Evolutionary conservation across 176 grass and related monocot genomes (phyloP).

Genomic region (Zizania latifolia): DNA sequence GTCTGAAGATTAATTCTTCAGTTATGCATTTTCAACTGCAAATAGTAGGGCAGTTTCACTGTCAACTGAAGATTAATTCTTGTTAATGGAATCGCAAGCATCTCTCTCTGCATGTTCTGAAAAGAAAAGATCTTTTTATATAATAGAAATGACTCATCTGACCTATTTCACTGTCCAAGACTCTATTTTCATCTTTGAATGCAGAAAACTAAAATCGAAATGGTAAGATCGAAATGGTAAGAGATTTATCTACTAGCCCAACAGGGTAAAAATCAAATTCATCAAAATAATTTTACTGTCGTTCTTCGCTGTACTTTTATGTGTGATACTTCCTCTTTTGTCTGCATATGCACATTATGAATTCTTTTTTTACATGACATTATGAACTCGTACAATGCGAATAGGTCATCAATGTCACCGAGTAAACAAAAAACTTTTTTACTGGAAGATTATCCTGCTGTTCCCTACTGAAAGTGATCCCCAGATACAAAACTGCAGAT

Average conservation of each 20-base stretch:
- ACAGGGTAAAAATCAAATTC: background rate
- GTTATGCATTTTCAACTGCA: background rate
- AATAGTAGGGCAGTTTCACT: background rate
- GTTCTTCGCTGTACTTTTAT: no score
- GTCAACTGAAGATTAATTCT: background rate
- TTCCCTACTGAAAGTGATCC: background rate
- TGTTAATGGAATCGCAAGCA: background rate
- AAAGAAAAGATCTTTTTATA: background rate
- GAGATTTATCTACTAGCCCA: background rate
- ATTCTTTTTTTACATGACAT: background rate
- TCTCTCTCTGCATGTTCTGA: background rate
- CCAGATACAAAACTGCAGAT: slow-evolving; percentile 3
- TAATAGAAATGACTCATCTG: no score
- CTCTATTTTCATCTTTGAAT: background rate
- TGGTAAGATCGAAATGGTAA: background rate
- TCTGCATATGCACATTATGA: background rate
- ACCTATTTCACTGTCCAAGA: no score
- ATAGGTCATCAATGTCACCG: background rate
- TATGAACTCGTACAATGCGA: background rate
- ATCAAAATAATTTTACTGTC: no score
- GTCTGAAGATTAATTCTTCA: background rate
- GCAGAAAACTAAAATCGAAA: background rate
- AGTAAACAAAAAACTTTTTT: background rate
- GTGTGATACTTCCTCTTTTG: background rate
- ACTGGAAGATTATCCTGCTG: background rate